Evolutionary conservation across 2,329 filamentous ascomycete species (phyloP).

Genomic region (Penicillium brasilianum): DNA sequence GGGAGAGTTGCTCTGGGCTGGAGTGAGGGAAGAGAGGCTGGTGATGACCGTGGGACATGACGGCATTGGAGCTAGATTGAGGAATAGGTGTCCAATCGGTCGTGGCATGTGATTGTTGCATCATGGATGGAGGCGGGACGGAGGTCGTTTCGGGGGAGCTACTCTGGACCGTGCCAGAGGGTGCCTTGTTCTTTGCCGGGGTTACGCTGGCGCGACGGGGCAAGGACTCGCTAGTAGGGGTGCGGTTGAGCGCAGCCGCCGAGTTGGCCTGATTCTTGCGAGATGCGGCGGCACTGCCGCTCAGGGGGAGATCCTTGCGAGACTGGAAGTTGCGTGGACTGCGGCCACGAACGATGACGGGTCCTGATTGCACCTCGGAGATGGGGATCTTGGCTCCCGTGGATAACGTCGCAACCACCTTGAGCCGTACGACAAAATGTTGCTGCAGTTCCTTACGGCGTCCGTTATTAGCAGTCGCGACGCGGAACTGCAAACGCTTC

Average conservation of each 20-base stretch:
- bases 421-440: constrained; percentile 89
- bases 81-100: constrained; percentile 46
- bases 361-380: constrained; percentile 82
- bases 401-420: constrained; percentile 80
- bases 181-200: constrained; percentile 36
- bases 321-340: constrained; percentile 95
- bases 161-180: constrained; percentile 36
- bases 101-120: constrained; percentile 34
- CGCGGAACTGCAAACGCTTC: constrained; percentile 91
- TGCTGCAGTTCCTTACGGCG: constrained; percentile 93
- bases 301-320: constrained; percentile 86
- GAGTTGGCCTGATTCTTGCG: constrained; percentile 65
- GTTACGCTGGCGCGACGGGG: constrained; percentile 34
- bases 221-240: constrained; percentile 38
- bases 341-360: constrained; percentile 90
- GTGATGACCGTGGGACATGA: constrained; percentile 31
- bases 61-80: constrained; percentile 29
- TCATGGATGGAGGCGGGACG: constrained; percentile 34
- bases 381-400: constrained; percentile 83
- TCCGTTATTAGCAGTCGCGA: constrained; percentile 95
- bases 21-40: constrained; percentile 56
- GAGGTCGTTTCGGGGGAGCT: constrained; percentile 43
- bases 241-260: constrained; percentile 38
- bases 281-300: constrained; percentile 77
- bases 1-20: constrained; percentile 56